A percentile compares a stretch with the other conserved stretches of the same genome.
Conservation (phyloP, 306 rosid genomes). For the Lagenaria siceraria region DNA sequence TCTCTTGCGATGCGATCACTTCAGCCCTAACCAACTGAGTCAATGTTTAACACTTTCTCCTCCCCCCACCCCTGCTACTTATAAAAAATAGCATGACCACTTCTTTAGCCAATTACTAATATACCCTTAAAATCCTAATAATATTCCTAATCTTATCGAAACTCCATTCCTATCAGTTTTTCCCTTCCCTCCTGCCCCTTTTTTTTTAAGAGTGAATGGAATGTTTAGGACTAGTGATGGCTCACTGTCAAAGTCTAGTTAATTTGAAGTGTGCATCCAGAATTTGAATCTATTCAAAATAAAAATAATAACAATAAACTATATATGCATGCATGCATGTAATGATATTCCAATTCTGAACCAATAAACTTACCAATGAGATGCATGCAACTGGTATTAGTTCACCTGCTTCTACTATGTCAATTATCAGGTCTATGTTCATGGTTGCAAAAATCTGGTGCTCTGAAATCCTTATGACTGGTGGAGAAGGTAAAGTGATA, state of each 20-base stretch:
- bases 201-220: too few relatives aligned
- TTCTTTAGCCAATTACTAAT: too few relatives aligned
- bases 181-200: not conserved
- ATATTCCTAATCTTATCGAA: too few relatives aligned
- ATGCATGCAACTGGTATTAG: conserved; percentile 78
- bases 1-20: too few relatives aligned
- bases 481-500: conserved; percentile 65
- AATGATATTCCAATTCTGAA: not conserved
- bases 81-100: too few relatives aligned
- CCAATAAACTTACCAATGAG: conserved; percentile 50
- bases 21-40: too few relatives aligned
- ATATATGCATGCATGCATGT: not conserved
- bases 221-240: not conserved
- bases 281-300: not conserved
- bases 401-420: conserved; percentile 44
- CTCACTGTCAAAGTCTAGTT: not conserved
- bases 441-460: conserved; percentile 28
- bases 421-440: conserved; percentile 47
- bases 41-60: too few relatives aligned
- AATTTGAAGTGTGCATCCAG: not conserved
- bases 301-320: too few relatives aligned
- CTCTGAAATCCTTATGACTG: conserved; percentile 47
- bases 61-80: too few relatives aligned
- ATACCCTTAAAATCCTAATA: too few relatives aligned
- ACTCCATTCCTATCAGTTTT: too few relatives aligned